Conservation (phyloP, 805 yeast genomes). For the Candida sithepensis region DNA sequence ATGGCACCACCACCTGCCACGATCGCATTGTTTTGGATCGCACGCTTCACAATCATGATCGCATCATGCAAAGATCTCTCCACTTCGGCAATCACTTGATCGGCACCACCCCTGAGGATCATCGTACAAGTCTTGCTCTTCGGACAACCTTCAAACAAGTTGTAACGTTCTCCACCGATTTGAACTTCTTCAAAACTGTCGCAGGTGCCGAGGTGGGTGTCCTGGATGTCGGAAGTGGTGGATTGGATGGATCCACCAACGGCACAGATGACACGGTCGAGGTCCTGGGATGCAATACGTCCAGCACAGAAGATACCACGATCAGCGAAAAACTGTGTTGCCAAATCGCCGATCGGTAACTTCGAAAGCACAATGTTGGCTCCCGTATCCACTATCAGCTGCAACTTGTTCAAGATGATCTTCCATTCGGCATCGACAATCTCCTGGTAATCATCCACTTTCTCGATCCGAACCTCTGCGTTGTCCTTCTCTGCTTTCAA, state of each 20-base stretch:
- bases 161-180: slow-evolving; percentile 94
- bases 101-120: slow-evolving; percentile 95
- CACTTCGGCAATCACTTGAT: slow-evolving; percentile 97
- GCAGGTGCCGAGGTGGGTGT: slow-evolving; percentile 78
- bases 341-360: slow-evolving; percentile 96
- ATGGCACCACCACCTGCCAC: slow-evolving; percentile 99
- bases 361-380: slow-evolving; percentile 92
- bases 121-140: slow-evolving; percentile 90
- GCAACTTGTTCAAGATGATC: slow-evolving; percentile 81
- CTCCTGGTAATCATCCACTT: slow-evolving; percentile 90
- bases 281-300: slow-evolving; percentile 81
- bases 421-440: slow-evolving; percentile 99
- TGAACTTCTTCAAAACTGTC: slow-evolving; percentile 86
- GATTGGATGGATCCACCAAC: slow-evolving; percentile 91
- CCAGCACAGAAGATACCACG: slow-evolving; percentile 97
- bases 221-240: slow-evolving; percentile 64
- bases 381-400: slow-evolving; percentile 77
- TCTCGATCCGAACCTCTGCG: slow-evolving; percentile 95
- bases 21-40: slow-evolving; percentile 77
- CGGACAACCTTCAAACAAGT: slow-evolving; percentile 90
- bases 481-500: slow-evolving; percentile 98
- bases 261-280: slow-evolving; percentile 89
- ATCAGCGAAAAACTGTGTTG: slow-evolving; percentile 98
- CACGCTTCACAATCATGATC: slow-evolving; percentile 95
- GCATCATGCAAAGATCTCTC: slow-evolving; percentile 98